Evolutionary conservation across 2,329 filamentous ascomycete species (phyloP).

Genomic region (Colletotrichum tamarilloi): DNA sequence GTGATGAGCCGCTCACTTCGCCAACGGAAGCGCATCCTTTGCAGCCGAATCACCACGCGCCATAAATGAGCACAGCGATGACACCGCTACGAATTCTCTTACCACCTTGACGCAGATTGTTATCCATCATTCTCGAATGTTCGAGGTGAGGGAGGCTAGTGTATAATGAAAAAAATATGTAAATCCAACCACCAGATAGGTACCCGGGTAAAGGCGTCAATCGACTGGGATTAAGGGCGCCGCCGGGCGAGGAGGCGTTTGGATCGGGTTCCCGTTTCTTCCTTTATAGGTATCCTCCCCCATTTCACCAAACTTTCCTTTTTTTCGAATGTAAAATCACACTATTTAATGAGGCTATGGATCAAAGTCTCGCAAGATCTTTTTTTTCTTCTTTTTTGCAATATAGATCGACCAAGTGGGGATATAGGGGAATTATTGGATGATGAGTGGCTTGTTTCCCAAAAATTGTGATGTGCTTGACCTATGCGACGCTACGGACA

Average conservation of each 20-base stretch:
- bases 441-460: background rate
- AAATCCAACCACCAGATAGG: background rate
- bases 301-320: background rate
- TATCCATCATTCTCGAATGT: background rate
- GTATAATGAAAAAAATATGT: background rate
- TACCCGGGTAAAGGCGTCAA: background rate
- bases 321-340: background rate
- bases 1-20: conserved; percentile 9
- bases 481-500: background rate
- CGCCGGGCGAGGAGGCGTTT: background rate
- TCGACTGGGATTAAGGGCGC: background rate
- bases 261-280: background rate
- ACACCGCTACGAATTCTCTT: background rate
- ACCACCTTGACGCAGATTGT: background rate
- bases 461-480: background rate
- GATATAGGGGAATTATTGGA: background rate
- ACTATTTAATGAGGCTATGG: background rate
- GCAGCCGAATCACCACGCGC: conserved; percentile 10
- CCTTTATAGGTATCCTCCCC: background rate
- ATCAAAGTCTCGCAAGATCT: background rate
- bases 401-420: background rate
- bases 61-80: background rate
- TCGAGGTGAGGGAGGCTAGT: background rate
- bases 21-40: conserved; percentile 26
- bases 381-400: background rate